Percentiles rank a stretch among this genome's conserved stretches.
Conservation (phyloP, 1,139 yeast species). For the Yamadazyma jaroonii region DNA sequence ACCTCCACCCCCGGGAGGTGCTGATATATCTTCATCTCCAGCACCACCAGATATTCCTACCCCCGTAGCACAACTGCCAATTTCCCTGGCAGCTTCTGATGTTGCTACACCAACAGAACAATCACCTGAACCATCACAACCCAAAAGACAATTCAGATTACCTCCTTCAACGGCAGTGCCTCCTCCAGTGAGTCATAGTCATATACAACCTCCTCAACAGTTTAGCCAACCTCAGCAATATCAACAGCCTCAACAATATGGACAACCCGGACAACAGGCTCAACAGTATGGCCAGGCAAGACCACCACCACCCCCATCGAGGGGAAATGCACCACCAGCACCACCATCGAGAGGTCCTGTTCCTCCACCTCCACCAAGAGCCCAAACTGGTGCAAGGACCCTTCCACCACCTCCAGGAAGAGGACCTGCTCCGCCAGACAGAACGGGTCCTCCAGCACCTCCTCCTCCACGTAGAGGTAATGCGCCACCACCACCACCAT, state of each 20-base stretch:
- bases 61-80: slow-evolving; percentile 18
- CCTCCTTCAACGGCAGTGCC: slow-evolving; percentile 25
- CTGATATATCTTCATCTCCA: slow-evolving; percentile 17
- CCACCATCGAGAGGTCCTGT: slow-evolving; percentile 16
- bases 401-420: slow-evolving; percentile 36
- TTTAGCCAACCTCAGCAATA: no score
- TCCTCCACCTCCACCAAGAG: slow-evolving; percentile 20
- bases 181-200: slow-evolving; percentile 34
- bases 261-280: slow-evolving; percentile 1
- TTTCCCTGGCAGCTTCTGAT: slow-evolving; percentile 13
- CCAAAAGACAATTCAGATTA: slow-evolving; percentile 22
- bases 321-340: slow-evolving; percentile 16
- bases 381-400: slow-evolving; percentile 21
- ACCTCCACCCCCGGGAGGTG: slow-evolving; percentile 29
- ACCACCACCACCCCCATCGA: slow-evolving; percentile 2
- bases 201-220: no score
- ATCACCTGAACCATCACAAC: slow-evolving; percentile 9
- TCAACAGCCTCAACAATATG: slow-evolving; percentile 2
- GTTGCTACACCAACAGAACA: slow-evolving; percentile 1
- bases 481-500: slow-evolving; percentile 21
- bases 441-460: slow-evolving; percentile 24
- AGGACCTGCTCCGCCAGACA: slow-evolving; percentile 21
- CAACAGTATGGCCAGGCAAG: slow-evolving; percentile 3
- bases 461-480: slow-evolving; percentile 13
- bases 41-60: slow-evolving; percentile 29